Percentiles rank a stretch among this genome's conserved stretches.
Conservation (phyloP, 768 basidiomycete species). For the Amanita pseudoporphyria region DNA sequence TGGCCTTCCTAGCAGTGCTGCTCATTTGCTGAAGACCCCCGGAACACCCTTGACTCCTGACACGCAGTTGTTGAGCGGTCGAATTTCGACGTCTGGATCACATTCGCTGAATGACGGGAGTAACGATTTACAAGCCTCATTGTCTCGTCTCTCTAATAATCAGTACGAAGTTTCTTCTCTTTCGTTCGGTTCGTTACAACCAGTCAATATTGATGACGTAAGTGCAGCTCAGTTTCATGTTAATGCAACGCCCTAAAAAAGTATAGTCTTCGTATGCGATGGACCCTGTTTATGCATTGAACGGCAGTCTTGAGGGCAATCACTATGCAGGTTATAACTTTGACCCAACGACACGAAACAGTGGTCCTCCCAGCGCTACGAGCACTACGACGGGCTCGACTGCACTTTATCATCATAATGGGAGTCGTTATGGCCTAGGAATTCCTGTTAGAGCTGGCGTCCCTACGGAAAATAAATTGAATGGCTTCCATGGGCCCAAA, state of each 20-base stretch:
- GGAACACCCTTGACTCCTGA: slow-evolving; percentile 61
- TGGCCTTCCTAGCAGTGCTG: slow-evolving; percentile 36
- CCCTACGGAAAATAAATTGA: slow-evolving; percentile 69
- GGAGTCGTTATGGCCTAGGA: slow-evolving; percentile 66
- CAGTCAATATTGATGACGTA: slow-evolving; percentile 51
- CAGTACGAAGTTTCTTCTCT: slow-evolving; percentile 49
- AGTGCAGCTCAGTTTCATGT: slow-evolving; percentile 8
- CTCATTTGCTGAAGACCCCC: slow-evolving; percentile 54
- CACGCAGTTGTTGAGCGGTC: slow-evolving; percentile 49
- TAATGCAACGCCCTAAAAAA: slow-evolving; percentile 16
- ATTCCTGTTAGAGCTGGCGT: slow-evolving; percentile 40
- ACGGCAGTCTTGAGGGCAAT: slow-evolving; percentile 38
- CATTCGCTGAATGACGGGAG: slow-evolving; percentile 42
- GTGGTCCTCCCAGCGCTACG: slow-evolving; percentile 13
- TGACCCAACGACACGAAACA: slow-evolving; percentile 34
- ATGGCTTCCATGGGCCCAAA: slow-evolving; percentile 85
- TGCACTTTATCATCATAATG: slow-evolving; percentile 71
- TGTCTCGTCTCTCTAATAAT: slow-evolving; percentile 54
- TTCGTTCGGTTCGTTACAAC: slow-evolving; percentile 44
- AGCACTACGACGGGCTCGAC: slow-evolving; percentile 51
- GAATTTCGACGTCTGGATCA: slow-evolving; percentile 40
- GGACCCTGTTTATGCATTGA: slow-evolving; percentile 45
- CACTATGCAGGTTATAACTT: slow-evolving; percentile 52
- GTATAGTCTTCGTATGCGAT: slow-evolving; percentile 36
- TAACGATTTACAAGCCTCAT: slow-evolving; percentile 61